Base-by-base conservation (phyloP, 2,329 filamentous ascomycete genomes). In the Tolypocladium cylindrosporum region DNA sequence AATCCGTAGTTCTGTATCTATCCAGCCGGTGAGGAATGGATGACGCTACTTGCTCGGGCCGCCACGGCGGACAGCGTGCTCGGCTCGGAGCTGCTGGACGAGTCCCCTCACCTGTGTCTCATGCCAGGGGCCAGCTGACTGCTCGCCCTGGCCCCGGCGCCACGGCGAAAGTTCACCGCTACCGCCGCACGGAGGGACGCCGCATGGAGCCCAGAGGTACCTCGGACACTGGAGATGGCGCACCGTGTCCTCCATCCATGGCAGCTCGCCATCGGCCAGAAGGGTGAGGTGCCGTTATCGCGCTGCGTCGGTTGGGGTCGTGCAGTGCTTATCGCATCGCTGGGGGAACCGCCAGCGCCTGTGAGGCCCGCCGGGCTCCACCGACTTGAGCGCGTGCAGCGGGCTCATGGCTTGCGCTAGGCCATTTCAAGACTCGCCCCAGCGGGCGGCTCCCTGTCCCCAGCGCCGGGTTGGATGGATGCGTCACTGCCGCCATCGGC, bases 321-420 rank as follows among this genome's bases (percentile, higher is more conserved):
- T 4, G 7, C 27, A 34, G 48, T 21, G 31, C 65, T 70, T 70
- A 70, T 71, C 68, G 68, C 65, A 71, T 71, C 66, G 68, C 64
- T 66, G 63, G 59, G 66, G 69, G 60, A 66, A 70, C 68, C 59
- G 57, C 55, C 54, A 54, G 16, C 24, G 45, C 16, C 24, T 21
- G 27, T 9, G 9, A 50, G 55, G 58, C 60, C 61, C 43, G 39
- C 31, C 14, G 9, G 52, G 57, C 57, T 42, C 60, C 60, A 66
- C 64, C 57, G 60, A 60, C 66, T 66, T 69, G 64, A 64, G 53
- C 57, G 55, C 58, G 51, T 60, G 60, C 42, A 13, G 31, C 31
- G 8, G 19, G 48, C 54, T 53, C 55, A 55, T 45, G 52, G 43
- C 48, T 16, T 2, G 19, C 31, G 48, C 48, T 52, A 52, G 31